A percentile compares a stretch with the other conserved stretches of the same genome.
These are phyloP conservation scores for Phytopythium helicoides DNA, from an alignment of 352 stramenopile genomes.

Conservation along the genomic window DNA sequence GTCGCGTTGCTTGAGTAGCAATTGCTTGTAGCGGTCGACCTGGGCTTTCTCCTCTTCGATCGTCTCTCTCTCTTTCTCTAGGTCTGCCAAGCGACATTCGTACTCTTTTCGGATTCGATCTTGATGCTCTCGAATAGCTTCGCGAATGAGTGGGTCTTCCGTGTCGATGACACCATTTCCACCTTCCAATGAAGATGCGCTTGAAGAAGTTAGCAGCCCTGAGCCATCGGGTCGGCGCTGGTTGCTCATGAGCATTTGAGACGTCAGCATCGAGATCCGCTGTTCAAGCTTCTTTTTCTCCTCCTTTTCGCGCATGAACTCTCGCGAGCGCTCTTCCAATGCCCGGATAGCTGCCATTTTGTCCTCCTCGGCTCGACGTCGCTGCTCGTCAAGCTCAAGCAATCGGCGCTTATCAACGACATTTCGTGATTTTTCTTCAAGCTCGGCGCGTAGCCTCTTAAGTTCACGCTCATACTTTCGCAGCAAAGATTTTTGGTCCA, in stretches of 20 bases:
- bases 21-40: conserved; percentile 95
- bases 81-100: conserved; percentile 86
- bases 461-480: conserved; percentile 96
- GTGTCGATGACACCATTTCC: conserved; percentile 39
- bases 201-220: conserved; percentile 9
- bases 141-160: conserved; percentile 77
- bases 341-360: conserved; percentile 94
- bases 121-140: conserved; percentile 88
- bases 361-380: conserved; percentile 90
- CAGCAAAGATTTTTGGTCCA: conserved; percentile 92
- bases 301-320: conserved; percentile 96
- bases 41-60: conserved; percentile 95
- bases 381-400: conserved; percentile 88
- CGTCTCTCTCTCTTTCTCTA: conserved; percentile 92
- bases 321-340: conserved; percentile 86
- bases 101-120: conserved; percentile 91
- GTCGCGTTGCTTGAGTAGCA: conserved; percentile 95
- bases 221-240: conserved; percentile 26
- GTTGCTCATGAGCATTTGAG: conserved; percentile 91
- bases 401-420: conserved; percentile 93
- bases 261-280: conserved; percentile 89
- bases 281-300: conserved; percentile 95
- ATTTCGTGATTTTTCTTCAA: conserved; percentile 91
- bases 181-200: conserved; percentile 6
- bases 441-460: conserved; percentile 88